These are phyloP conservation scores for Mycosphaerelloides madeirae DNA, from an alignment of 2,329 filamentous ascomycete species.

Conservation along the genomic window DNA sequence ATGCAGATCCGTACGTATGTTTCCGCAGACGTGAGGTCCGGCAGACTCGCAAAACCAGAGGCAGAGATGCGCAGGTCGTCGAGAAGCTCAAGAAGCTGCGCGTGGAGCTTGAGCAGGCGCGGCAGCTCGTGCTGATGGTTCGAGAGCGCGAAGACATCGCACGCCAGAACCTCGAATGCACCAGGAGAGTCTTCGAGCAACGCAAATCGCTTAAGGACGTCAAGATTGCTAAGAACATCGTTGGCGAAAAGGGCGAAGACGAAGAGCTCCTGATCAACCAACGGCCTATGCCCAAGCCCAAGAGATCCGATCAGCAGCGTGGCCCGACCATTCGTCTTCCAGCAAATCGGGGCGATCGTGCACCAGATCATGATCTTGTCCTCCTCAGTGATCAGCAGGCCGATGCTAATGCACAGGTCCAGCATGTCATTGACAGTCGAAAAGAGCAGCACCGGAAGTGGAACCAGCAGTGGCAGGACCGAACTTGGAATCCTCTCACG, in stretches of 20 bases:
- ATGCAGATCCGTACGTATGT: slow-evolving; percentile 95
- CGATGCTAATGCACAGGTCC: slow-evolving; percentile 77
- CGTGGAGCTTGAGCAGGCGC: slow-evolving; percentile 83
- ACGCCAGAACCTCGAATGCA: slow-evolving; percentile 68
- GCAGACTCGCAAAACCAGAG: slow-evolving; percentile 89
- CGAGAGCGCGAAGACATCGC: slow-evolving; percentile 75
- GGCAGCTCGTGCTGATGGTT: slow-evolving; percentile 71
- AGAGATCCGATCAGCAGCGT: slow-evolving; percentile 56
- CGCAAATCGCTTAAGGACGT: slow-evolving; percentile 76
- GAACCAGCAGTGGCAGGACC: slow-evolving; percentile 85
- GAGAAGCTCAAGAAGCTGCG: slow-evolving; percentile 92
- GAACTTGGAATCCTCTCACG: slow-evolving; percentile 78
- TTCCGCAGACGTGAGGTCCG: slow-evolving; percentile 93
- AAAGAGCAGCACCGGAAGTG: slow-evolving; percentile 83
- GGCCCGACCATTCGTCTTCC: slow-evolving; percentile 54
- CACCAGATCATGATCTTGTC: slow-evolving; percentile 72
- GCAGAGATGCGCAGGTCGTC: slow-evolving; percentile 85
- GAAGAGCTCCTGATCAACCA: slow-evolving; percentile 87
- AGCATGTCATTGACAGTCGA: slow-evolving; percentile 78
- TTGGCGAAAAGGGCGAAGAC: slow-evolving; percentile 79
- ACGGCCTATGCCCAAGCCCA: slow-evolving; percentile 55
- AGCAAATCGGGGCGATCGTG: slow-evolving; percentile 56
- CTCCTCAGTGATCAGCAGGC: slow-evolving; percentile 70
- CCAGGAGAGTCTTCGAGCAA: slow-evolving; percentile 77
- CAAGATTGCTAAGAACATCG: slow-evolving; percentile 80